Evolutionary conservation across 2,329 filamentous ascomycete species (phyloP).

Genomic region (Geosmithia putterillii): DNA sequence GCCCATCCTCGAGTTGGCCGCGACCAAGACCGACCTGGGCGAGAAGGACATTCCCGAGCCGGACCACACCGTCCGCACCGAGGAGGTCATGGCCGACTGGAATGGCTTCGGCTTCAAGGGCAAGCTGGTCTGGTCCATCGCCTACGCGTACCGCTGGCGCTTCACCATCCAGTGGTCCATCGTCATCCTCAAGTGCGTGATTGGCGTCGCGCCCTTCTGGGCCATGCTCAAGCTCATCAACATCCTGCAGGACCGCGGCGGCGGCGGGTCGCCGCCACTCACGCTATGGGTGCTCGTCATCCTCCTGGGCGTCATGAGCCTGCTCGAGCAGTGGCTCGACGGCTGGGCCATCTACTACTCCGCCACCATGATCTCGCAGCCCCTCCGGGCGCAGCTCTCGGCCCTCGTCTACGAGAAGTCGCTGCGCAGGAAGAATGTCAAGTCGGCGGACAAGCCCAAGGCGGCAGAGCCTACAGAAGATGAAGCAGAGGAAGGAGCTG

Average conservation of each 20-base stretch:
- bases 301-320: conserved; percentile 46
- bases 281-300: conserved; percentile 58
- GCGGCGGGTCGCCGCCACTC: conserved; percentile 29
- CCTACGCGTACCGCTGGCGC: conserved; percentile 41
- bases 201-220: conserved; percentile 61
- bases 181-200: conserved; percentile 37
- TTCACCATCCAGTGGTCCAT: conserved; percentile 48
- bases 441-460: conserved; percentile 33
- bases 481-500: not conserved
- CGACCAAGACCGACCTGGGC: conserved; percentile 46
- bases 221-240: conserved; percentile 54
- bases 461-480: conserved; percentile 12
- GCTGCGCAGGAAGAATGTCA: conserved; percentile 65
- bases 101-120: conserved; percentile 29
- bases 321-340: conserved; percentile 49
- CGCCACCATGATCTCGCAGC: conserved; percentile 49
- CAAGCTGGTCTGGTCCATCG: conserved; percentile 47
- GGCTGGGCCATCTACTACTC: conserved; percentile 56
- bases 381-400: conserved; percentile 57
- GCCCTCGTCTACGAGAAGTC: conserved; percentile 67
- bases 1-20: conserved; percentile 39
- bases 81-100: conserved; percentile 38
- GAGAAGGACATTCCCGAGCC: conserved; percentile 50
- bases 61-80: conserved; percentile 39
- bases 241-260: conserved; percentile 44